These are phyloP conservation scores for Leavenworthia alabamica DNA, from an alignment of 345 rosid genomes.

Conservation along the genomic window DNA sequence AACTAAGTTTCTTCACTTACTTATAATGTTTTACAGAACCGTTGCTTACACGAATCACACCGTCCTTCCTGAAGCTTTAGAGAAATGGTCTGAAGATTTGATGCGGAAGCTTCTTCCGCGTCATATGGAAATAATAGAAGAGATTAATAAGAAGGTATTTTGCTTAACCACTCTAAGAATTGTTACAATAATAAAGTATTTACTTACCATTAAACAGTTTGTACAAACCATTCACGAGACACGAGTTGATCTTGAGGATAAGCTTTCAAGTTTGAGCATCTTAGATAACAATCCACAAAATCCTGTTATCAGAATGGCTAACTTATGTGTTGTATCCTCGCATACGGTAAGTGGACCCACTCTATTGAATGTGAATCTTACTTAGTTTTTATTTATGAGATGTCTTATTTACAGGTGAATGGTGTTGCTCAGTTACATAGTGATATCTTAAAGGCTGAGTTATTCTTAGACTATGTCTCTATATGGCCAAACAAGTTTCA, in stretches of 20 bases:
- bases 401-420: constrained; percentile 63
- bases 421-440: constrained; percentile 97
- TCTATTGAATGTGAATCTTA: neutral
- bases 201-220: constrained; percentile 55
- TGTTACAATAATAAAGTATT: constrained; percentile 9
- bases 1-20: neutral
- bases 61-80: constrained; percentile 97
- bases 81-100: constrained; percentile 91
- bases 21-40: constrained; percentile 46
- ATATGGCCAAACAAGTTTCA: constrained; percentile 92
- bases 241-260: constrained; percentile 64
- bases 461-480: constrained; percentile 88
- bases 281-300: constrained; percentile 81
- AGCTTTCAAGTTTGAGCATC: constrained; percentile 65
- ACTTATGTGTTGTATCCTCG: constrained; percentile 80
- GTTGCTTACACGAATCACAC: constrained; percentile 97
- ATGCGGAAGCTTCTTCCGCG: constrained; percentile 99
- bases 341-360: constrained; percentile 57
- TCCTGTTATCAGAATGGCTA: constrained; percentile 97
- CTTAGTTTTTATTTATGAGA: constrained; percentile 1
- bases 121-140: constrained; percentile 95
- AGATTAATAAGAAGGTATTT: constrained; percentile 79
- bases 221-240: constrained; percentile 45
- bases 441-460: constrained; percentile 79
- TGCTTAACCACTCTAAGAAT: neutral